phyloP scores from a whole-genome alignment of 2,329 filamentous ascomycete species.

The Aureobasidium lini region DNA sequence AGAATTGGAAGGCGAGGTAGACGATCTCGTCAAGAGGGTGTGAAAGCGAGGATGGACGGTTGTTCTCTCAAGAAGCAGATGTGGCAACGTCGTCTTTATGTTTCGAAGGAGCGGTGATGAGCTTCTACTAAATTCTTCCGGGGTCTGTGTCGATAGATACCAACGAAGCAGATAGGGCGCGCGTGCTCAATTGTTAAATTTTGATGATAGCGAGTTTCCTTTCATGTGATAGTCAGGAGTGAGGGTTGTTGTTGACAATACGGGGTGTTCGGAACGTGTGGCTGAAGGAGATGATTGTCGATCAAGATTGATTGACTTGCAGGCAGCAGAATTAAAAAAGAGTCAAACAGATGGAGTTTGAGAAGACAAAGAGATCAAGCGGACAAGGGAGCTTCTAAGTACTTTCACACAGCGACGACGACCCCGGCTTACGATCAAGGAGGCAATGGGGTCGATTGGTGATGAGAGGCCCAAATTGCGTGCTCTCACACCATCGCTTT shows the following conservation, averaged over 20 bases:
- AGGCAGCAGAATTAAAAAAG: conserved; percentile 1
- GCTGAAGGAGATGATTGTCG: not conserved
- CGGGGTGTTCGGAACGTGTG: not conserved
- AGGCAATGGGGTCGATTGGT: not conserved
- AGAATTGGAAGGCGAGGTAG: not conserved
- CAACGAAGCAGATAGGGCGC: conserved; percentile 5
- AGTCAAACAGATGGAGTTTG: not conserved
- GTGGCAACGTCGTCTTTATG: not conserved
- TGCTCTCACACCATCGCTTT: conserved; percentile 12
- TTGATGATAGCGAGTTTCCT: not conserved
- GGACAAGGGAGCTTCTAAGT: conserved; percentile 1
- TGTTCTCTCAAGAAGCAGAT: not conserved
- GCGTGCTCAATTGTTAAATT: not conserved
- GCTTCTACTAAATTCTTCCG: not conserved
- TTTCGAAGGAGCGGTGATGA: not conserved
- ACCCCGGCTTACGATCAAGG: not conserved
- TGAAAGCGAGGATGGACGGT: not conserved
- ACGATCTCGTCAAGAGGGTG: not conserved
- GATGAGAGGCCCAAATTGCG: conserved; percentile 4
- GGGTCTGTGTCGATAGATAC: not conserved
- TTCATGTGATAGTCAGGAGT: conserved; percentile 8
- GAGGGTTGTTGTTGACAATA: not conserved
- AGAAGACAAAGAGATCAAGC: not conserved
- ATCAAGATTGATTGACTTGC: not conserved
- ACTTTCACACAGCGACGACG: not conserved